Evolutionary conservation across 306 rosid species (phyloP), one percentile per base, ranked within the genome.

Genomic region (Lupinus albus): DNA sequence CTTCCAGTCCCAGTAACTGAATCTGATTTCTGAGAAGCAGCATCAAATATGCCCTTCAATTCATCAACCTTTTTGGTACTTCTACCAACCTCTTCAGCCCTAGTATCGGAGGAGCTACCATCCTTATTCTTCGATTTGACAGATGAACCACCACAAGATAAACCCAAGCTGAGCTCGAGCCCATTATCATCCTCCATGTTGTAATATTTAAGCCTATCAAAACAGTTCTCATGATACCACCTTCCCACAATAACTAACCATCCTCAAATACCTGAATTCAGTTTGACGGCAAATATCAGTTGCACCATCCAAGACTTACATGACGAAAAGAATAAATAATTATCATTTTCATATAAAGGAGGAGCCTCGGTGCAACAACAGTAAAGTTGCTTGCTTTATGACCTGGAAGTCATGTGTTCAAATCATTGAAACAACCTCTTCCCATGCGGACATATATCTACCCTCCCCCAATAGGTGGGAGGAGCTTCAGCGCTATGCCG

Each of bases 141-240:
- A 59, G 97, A 85, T 28, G 84, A 83, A 76, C 97, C 96, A 55
- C 97, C 95, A 61, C 44, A 91, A 61, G 92, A 86, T 36, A 94
- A 83, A 80, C 97, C 96, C 85, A 94, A 82, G 76, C 99, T 88
- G 71, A 94, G 97, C 83, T 94, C 99, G 73, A 94, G 96, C 70
- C 92, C 99, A 28, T 77, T 84, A 11, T 94, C 97, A 77, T 91
- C 96, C 68, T 91, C 99, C 99, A 94, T 94, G 17, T 77, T 76
- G 54, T 59, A 72, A 56, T 64, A 33, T 67, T 38, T 21, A 71
- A 59, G 53, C 39, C 67, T 71, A 64, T 59, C 62, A 32, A 65
- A 62, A 70, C 67, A 68, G 56, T 28, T 60, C 54, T 39, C 42
- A 74, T 7, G 50, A 15, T 7, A 61, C 61, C 7, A 76, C 58